Evolutionary conservation across 805 yeast species (phyloP).

Genomic region (Candida maltosa): DNA sequence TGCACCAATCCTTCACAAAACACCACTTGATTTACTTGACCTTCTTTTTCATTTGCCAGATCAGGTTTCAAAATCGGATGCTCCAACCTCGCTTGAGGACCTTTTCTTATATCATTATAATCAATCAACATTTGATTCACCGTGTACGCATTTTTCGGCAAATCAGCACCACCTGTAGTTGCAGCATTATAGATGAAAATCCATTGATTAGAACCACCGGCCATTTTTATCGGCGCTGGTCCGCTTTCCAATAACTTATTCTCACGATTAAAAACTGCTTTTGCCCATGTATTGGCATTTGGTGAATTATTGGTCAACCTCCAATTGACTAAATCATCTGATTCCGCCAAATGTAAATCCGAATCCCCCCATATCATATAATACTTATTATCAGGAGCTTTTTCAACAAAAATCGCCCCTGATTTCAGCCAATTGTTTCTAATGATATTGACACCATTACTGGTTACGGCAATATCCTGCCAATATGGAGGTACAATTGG

Average conservation of each 20-base stretch:
- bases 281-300: constrained; percentile 20
- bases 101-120: constrained; percentile 29
- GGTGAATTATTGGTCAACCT: constrained; percentile 10
- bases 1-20: constrained; percentile 43
- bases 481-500: constrained; percentile 29
- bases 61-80: constrained; percentile 34
- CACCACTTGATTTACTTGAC: constrained; percentile 41
- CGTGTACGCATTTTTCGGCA: constrained; percentile 28
- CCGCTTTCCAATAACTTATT: constrained; percentile 39
- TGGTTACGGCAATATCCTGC: constrained; percentile 28
- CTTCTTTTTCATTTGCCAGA: constrained; percentile 28
- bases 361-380: constrained; percentile 46
- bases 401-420: constrained; percentile 37
- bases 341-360: constrained; percentile 33
- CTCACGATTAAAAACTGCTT: constrained; percentile 27
- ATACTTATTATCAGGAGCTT: constrained; percentile 28
- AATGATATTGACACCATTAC: constrained; percentile 21
- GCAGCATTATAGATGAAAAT: constrained; percentile 36
- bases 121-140: constrained; percentile 40
- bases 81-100: constrained; percentile 38
- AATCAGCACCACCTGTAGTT: constrained; percentile 33
- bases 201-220: constrained; percentile 28
- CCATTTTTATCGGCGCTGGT: constrained; percentile 38
- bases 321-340: constrained; percentile 36
- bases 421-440: constrained; percentile 39